These are phyloP conservation scores for Dalbergia oliveri DNA, from an alignment of 306 rosid genomes.

Conservation along the genomic window DNA sequence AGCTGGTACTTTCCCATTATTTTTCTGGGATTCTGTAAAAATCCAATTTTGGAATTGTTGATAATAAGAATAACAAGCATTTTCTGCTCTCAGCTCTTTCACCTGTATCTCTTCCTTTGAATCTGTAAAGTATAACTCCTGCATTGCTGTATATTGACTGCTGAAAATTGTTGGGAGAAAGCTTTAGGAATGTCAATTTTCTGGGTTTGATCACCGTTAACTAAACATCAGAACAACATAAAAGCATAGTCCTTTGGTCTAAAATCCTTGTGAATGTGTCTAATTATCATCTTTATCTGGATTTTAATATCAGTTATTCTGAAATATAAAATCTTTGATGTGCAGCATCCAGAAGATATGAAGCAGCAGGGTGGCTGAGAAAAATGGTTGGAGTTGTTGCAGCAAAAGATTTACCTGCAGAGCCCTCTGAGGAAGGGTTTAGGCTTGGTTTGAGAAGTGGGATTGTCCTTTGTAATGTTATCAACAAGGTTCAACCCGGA, in stretches of 20 bases:
- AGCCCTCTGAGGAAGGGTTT: constrained; percentile 96
- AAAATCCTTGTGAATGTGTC: background rate
- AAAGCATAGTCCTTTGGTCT: constrained; percentile 1
- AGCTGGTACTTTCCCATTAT: constrained; percentile 64
- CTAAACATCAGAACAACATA: background rate
- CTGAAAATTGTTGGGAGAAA: constrained; percentile 1
- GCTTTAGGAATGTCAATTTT: background rate
- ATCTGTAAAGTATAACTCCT: background rate
- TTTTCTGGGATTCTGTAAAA: constrained; percentile 22
- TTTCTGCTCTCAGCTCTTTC: background rate
- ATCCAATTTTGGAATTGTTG: constrained; percentile 25
- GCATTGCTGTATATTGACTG: background rate
- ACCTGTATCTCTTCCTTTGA: background rate
- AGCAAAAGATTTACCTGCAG: constrained; percentile 94
- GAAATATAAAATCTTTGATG: constrained; percentile 30
- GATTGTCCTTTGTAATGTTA: constrained; percentile 88
- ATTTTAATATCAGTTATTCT: constrained; percentile 25
- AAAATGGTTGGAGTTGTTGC: constrained; percentile 93
- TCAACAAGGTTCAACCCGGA: constrained; percentile 89
- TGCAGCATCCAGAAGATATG: constrained; percentile 87
- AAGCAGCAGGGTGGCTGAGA: constrained; percentile 98
- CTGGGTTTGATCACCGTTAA: constrained; percentile 1
- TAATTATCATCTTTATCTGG: constrained; percentile 27
- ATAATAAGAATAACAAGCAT: background rate
- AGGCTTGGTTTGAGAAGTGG: constrained; percentile 98